Evolutionary conservation across 495 filamentous ascomycete species (phyloP), one percentile per base, ranked within the genome.

Genomic region (Trichoderma virens): DNA sequence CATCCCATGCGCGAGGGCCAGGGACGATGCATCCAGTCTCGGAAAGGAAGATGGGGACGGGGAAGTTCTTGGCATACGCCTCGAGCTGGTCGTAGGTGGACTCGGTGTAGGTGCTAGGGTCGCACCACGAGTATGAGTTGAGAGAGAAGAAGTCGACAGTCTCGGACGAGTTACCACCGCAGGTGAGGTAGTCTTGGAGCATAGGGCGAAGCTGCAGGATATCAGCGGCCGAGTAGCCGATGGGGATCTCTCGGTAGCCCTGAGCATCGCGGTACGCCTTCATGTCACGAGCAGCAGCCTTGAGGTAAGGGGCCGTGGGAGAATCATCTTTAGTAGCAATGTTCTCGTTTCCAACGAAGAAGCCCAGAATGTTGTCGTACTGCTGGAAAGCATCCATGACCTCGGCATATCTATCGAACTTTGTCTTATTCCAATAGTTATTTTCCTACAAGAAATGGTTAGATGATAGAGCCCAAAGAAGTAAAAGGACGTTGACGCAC

Each of bases 141-240:
- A 96, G 78, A 16, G 85, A 81, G 73, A 89, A 96, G 76, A 95
- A 93, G 71, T 96, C 92, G 65, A 93, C 76, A 13, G 82, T 82
- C 67, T 93, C 89, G 7, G 84, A 83, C 27, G 78, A 31, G 69
- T 93, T 86, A 61, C 74, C 75, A 56, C 85, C 85, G 73, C 92
- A 96, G 13, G 89, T 88, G 35, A 96, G 77, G 73, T 96, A 96
- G 71, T 96, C 87, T 74, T 96, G 92, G 2, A 96, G 79, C 86
- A 88, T 91, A 38, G 92, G 91, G 23, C 92, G 86, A 47, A 94
- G 83, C 51, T 84, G 79, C 3, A 89, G 78, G 67, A 95, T 93
- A 72, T 96, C 92, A 35, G 91, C 90, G n/a, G 90, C 91, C 8
- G 90, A 91, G 76, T 96, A 96, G 47, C 92, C 92, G 61, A 96